Base-by-base conservation (phyloP, 345 rosid species). In the Brassica cretica region DNA sequence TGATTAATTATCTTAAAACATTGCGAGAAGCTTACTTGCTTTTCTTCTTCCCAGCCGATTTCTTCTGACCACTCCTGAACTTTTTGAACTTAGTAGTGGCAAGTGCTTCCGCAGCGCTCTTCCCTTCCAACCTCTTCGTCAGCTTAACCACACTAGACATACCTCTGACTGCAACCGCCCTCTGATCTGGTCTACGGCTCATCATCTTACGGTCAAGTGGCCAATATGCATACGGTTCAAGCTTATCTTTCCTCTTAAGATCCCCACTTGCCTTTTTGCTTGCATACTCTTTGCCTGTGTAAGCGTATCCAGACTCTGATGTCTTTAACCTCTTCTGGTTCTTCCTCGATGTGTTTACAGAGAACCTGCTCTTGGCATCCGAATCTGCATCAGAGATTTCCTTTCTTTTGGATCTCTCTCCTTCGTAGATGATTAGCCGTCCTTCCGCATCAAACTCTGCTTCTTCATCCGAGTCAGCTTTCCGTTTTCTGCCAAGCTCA, bases 211-310 rank as follows among this genome's bases (percentile, higher is more conserved):
- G 88, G 76, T 95, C 98, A 6, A 95, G 89, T 2, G 99, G 98
- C 99, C 99, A 95, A 74, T 93, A 95, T 0, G 99, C 99, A 75
- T 91, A 93, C 0, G 99, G 98, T 77, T 92, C 98, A 12, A 95
- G 89, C 82, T 93, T 95, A 55, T 87, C 98, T 82, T 93, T 95
- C 88, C 85, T 89, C 84, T 80, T 89, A 41, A 95, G 81, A 75
- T 95, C 98, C 0, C 98, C 98, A 41, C 89, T 84, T 11, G 94
- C 97, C 82, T 93, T 95, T 85, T 89, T 95, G 86, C 89, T 93
- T 32, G 88, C 86, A 81, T 94, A 91, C 84, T 90, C 98, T 14
- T 59, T 87, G 16, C 99, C 99, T 1, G 93, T 95, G 86, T 91
- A 89, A 8, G 98, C 89, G 87, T 96, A 89, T 62, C 98, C 98